phyloP scores from a whole-genome alignment of 202 grass and related monocot species.

The Cymbopogon flexuosus region DNA sequence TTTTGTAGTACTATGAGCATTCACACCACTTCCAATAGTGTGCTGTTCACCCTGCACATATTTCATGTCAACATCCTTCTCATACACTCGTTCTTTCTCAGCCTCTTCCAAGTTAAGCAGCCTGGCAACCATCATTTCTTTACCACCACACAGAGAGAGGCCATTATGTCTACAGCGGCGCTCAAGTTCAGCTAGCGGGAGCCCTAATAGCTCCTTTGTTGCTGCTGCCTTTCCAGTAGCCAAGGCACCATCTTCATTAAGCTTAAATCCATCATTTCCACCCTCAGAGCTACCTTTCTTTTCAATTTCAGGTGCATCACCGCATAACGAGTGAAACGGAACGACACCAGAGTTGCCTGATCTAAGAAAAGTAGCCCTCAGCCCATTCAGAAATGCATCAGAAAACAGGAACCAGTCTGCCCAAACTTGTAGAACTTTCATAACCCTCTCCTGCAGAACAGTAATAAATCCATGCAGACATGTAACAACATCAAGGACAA shows the following conservation, averaged over 20 bases:
- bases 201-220: constrained; percentile 69
- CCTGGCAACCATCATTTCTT: constrained; percentile 95
- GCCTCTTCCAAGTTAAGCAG: constrained; percentile 92
- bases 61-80: constrained; percentile 58
- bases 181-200: constrained; percentile 88
- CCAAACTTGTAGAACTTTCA: constrained; percentile 98
- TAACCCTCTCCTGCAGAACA: constrained; percentile 72
- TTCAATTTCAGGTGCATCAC: constrained; percentile 88
- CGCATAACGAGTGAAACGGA: constrained; percentile 73
- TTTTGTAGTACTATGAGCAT: constrained; percentile 29
- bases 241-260: constrained; percentile 86
- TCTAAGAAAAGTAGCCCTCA: constrained; percentile 88
- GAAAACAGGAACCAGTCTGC: constrained; percentile 99
- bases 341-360: constrained; percentile 72
- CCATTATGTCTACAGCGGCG: constrained; percentile 91
- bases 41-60: constrained; percentile 41
- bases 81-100: constrained; percentile 60
- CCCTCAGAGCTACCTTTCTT: constrained; percentile 62
- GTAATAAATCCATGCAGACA: constrained; percentile 30
- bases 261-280: constrained; percentile 57
- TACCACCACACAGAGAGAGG: constrained; percentile 77
- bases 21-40: constrained; percentile 41
- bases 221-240: constrained; percentile 76
- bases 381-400: constrained; percentile 87
- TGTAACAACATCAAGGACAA: constrained; percentile 18